These are phyloP conservation scores for Rhodotorula paludigena DNA, from an alignment of 768 basidiomycete species.

Conservation along the genomic window DNA sequence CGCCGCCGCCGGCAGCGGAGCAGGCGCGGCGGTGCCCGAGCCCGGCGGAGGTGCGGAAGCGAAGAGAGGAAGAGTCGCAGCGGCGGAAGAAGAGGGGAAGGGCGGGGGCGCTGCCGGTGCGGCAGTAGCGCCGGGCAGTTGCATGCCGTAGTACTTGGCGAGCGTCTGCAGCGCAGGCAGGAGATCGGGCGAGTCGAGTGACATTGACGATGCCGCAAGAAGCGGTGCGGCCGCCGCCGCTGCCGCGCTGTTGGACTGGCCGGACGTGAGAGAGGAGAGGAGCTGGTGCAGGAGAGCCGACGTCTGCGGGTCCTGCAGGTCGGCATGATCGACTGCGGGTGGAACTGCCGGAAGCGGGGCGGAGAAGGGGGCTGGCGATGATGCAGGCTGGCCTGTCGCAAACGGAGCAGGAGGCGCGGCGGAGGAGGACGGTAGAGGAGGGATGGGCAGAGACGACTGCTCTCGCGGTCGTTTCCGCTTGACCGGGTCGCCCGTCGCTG, in stretches of 20 bases:
- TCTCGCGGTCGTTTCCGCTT: slow-evolving; percentile 27
- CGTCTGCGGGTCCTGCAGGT: slow-evolving; percentile 15
- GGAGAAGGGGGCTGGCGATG: not conserved
- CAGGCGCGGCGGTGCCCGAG: not conserved
- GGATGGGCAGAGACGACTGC: slow-evolving; percentile 10
- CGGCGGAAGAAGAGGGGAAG: not conserved
- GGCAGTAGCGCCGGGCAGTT: not conserved
- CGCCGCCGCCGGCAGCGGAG: not conserved
- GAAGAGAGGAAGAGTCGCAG: not conserved
- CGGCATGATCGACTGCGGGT: not conserved
- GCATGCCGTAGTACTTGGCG: slow-evolving; percentile 27
- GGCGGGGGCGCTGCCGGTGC: not conserved
- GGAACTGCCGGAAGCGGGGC: not conserved
- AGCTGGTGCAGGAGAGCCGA: slow-evolving; percentile 28
- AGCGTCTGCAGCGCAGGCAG: slow-evolving; percentile 23
- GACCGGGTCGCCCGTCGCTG: slow-evolving; percentile 22
- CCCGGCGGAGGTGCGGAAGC: not conserved
- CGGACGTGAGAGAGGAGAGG: slow-evolving; percentile 8
- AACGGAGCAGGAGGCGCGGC: not conserved
- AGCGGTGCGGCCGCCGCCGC: not conserved
- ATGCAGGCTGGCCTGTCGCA: not conserved
- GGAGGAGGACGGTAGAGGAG: not conserved
- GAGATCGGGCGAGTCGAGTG: slow-evolving; percentile 18
- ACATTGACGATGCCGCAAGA: not conserved
- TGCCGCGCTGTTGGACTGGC: no score